Percentiles rank a stretch among this genome's conserved stretches.
Evolutionary conservation across 208 protist species (phyloP).

Genomic region (Acanthamoeba rhysodes): DNA sequence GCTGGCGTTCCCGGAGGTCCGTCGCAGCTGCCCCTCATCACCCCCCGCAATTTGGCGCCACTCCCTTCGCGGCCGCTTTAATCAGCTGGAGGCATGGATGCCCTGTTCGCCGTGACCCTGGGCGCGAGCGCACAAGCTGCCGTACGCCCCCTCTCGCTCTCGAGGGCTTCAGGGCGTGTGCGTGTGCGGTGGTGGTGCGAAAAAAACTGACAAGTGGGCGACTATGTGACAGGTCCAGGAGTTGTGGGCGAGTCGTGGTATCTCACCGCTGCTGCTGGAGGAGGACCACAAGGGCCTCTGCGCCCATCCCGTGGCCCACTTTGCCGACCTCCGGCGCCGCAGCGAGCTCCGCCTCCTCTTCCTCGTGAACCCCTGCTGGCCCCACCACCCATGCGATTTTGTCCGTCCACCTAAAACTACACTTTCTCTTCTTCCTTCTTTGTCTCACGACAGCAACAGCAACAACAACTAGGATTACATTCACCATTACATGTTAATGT

Average conservation of each 20-base stretch:
- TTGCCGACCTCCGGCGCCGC: not conserved
- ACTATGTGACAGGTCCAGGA: not conserved
- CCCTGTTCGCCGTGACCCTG: constrained; percentile 40
- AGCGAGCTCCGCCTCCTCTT: not conserved
- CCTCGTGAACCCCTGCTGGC: not conserved
- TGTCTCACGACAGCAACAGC: not conserved
- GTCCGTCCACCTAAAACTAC: not conserved
- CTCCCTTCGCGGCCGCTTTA: not conserved
- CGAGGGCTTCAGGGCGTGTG: not conserved
- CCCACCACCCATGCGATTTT: no score
- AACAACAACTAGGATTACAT: not conserved
- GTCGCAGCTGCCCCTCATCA: not conserved
- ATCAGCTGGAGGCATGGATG: constrained; percentile 52
- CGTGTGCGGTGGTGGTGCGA: not conserved
- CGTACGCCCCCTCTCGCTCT: not conserved
- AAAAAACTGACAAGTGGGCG: not conserved
- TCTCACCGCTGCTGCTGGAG: constrained; percentile 21
- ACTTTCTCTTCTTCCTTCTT: not conserved
- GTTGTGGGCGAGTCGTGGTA: not conserved
- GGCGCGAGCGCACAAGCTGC: not conserved
- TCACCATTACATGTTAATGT: not conserved
- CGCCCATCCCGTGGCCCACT: not conserved
- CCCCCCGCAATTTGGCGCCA: no score
- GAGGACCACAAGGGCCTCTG: constrained; percentile 55
- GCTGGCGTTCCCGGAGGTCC: constrained; percentile 94